Evolutionary conservation across 257 asterid species (phyloP), one percentile per base, ranked within the genome.

Genomic region (Eustoma russellianum): DNA sequence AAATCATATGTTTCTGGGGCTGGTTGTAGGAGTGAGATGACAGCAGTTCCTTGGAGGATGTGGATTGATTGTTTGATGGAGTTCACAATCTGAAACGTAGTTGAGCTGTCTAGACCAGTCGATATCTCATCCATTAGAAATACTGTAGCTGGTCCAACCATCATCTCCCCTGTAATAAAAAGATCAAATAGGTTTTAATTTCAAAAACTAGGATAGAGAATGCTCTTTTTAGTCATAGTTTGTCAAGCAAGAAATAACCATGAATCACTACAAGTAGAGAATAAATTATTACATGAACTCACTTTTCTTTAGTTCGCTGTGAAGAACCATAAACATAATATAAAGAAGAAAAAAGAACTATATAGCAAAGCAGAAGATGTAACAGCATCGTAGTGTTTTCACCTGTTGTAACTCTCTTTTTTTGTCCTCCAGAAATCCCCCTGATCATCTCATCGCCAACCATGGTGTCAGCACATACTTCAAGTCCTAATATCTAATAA

Each of bases 121-220:
- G 97, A 89, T 65, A 89, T 89, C 76, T 89, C 97, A 67, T 89
- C 97, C 92, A 89, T 75, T 62, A 89, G 61, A 63, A 83, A 85
- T 41, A 80, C 93, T 63, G 91, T 77, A 52, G 94, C 77, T 47
- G 94, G 79, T 69, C 97, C 97, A 85, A 89, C 74, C 57, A 89
- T 83, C 83, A 89, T 71, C 67, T 89, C 97, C 65, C 94, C 97
- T 88, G 91, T 69, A 55, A 3, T 10, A 17, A 13, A 48, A 5
- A 0, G 8, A 5, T 7, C 13, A 6, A 16, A 48, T 8, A 48
- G 5, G 9, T 24, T 0, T 48, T 48, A 13, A 48, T 18, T 48
- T 18, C 13, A 18, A 6, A 48, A 11, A 1, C 13, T 24, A 24
- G 2, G 30, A 24, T 24, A 24, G 30, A 0, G n/a, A n/a, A n/a